Evolutionary conservation across 2,329 filamentous ascomycete genomes (phyloP), one percentile per base, ranked within the genome.

Genomic region (Colletotrichum higginsianum): DNA sequence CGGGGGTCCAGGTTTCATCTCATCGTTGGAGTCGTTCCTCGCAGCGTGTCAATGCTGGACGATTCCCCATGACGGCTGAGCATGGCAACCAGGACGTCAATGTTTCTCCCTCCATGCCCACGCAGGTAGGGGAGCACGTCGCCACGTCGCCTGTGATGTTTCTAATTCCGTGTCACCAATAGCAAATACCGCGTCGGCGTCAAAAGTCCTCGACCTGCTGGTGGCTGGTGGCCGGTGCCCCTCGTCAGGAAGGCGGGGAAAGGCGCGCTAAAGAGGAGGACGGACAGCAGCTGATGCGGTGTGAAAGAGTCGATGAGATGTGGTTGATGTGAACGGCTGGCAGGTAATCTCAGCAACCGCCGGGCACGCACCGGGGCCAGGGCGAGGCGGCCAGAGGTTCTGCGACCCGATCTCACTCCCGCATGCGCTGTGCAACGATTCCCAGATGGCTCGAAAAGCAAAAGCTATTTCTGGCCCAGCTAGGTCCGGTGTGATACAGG

Each of bases 371-470:
- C 26, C 38, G 23, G 44, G 40, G 26, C 66, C 46, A 42, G 69
- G 53, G 49, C 46, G 50, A 72, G 61, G 56, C 49, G 66, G 70
- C 38, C 70, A 50, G 61, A 61, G 65, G 53, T 64, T 72, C 70
- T 71, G 70, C 70, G 67, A 72, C 70, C 66, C 61, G 70, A 71
- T 72, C 70, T 72, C 61, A 62, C 66, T 71, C 56, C 66, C 70
- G 70, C 66, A 69, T 72, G 69, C 58, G 69, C 53, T 30, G 65
- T 64, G 65, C 69, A 69, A 68, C 46, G 47, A 60, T 63, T 58
- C 65, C 58, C 69, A 64, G 52, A 61, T 64, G 68, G 64, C 57
- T 49, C 3, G 40, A 68, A 66, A 30, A 60, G 66, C 53, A 68
- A 60, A 47, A 72, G 65, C 65, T 72, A 72, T 72, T 72, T 56